A percentile compares a stretch with the other conserved stretches of the same genome.
phyloP scores from a whole-genome alignment of 23 red algal species.

The Gracilariopsis chorda region DNA sequence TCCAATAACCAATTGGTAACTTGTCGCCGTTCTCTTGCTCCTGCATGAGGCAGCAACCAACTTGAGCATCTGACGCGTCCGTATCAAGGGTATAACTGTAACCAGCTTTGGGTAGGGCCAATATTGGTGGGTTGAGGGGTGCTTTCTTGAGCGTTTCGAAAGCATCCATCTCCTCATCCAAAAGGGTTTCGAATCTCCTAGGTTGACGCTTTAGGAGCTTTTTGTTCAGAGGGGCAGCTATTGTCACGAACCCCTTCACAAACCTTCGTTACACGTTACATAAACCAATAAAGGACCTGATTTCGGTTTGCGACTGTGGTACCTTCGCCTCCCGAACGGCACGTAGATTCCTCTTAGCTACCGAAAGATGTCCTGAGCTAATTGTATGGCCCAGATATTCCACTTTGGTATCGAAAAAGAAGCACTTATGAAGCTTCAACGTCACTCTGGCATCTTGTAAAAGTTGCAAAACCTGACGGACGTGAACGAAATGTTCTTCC shows the following conservation, averaged over 20 bases:
- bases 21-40: conserved; percentile 15
- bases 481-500: conserved; percentile 25
- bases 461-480: neutral
- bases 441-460: neutral
- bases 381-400: conserved; percentile 30
- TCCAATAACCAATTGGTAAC: conserved; percentile 29
- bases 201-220: neutral
- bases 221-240: conserved; percentile 30
- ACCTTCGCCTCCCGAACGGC: neutral
- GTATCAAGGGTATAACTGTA: neutral
- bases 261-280: conserved; percentile 9
- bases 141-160: neutral
- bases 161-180: neutral
- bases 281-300: conserved; percentile 30
- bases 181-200: neutral
- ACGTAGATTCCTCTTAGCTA: neutral
- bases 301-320: neutral
- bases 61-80: neutral
- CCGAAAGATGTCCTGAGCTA: neutral
- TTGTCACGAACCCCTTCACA: conserved; percentile 17
- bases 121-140: neutral
- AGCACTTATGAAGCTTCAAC: conserved; percentile 33
- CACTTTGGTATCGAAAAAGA: neutral
- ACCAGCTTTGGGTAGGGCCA: conserved; percentile 13
- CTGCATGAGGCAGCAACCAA: conserved; percentile 5